Evolutionary conservation across 176 grass and related monocot species (phyloP).

Genomic region (Chrysopogon serrulatus): DNA sequence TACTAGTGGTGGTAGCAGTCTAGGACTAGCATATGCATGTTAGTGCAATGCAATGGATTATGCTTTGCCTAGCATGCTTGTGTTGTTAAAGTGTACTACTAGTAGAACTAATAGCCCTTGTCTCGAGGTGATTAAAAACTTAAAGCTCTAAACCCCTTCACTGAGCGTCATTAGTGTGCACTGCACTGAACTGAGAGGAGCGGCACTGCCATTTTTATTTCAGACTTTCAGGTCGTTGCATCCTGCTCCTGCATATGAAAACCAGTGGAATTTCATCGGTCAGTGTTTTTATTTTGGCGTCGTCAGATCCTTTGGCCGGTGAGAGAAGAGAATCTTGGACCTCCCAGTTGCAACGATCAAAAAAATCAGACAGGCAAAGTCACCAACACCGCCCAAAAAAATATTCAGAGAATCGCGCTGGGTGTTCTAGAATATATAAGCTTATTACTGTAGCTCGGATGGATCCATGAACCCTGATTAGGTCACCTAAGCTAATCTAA

Average conservation of each 20-base stretch:
- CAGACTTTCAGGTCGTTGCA: neutral
- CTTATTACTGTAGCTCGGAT: neutral
- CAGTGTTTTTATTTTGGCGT: neutral
- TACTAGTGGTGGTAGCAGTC: too few species aligned
- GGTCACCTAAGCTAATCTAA: constrained; percentile 20
- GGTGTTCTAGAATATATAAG: neutral
- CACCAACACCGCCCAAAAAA: constrained; percentile 9
- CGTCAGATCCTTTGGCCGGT: neutral
- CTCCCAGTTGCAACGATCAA: neutral
- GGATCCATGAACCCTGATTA: constrained; percentile 40
- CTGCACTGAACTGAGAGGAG: neutral
- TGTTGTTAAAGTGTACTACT: neutral
- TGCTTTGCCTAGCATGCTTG: constrained; percentile 20
- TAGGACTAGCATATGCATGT: neutral
- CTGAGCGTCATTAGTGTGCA: neutral
- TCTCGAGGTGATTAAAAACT: constrained; percentile 51
- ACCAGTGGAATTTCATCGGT: neutral
- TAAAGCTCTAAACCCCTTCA: neutral
- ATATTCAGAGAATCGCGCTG: neutral
- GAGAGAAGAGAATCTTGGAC: constrained; percentile 1
- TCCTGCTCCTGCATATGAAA: neutral
- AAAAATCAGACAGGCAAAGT: neutral
- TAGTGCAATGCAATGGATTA: neutral
- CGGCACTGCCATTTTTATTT: neutral
- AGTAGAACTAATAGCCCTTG: constrained; percentile 24